Conservation (phyloP, 176 grass and related monocot genomes). For the Oryza coarctata region DNA sequence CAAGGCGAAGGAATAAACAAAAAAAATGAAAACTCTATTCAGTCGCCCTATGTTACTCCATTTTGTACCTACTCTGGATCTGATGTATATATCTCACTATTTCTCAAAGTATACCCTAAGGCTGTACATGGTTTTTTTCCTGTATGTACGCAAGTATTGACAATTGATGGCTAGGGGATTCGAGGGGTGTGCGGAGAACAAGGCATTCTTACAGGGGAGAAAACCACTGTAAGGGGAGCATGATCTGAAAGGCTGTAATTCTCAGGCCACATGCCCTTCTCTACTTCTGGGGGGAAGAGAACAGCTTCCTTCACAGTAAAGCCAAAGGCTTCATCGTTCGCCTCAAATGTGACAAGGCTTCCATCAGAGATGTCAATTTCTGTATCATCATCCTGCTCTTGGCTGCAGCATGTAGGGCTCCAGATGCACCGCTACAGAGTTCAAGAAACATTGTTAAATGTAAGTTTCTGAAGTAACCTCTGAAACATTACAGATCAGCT, state of each 20-base stretch:
- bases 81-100: conserved; percentile 19
- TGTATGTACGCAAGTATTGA: conserved; percentile 7
- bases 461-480: neutral
- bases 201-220: conserved; percentile 69
- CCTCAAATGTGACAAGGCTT: neutral
- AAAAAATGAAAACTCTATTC: neutral
- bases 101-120: conserved; percentile 20
- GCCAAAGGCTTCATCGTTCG: conserved; percentile 52
- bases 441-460: conserved; percentile 15
- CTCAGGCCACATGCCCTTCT: conserved; percentile 85
- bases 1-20: neutral
- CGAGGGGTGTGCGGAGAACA: conserved; percentile 31
- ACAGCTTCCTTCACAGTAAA: conserved; percentile 85
- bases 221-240: conserved; percentile 82
- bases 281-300: conserved; percentile 83
- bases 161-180: conserved; percentile 14
- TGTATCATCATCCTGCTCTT: conserved; percentile 42
- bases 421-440: conserved; percentile 54
- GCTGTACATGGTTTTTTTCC: conserved; percentile 26
- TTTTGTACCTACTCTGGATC: neutral
- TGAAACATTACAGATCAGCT: neutral
- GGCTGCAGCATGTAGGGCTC: conserved; percentile 47
- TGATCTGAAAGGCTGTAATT: conserved; percentile 92
- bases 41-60: conserved; percentile 16
- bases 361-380: conserved; percentile 23